phyloP scores from a whole-genome alignment of 441 rosid species.

The Kokia cookei region DNA sequence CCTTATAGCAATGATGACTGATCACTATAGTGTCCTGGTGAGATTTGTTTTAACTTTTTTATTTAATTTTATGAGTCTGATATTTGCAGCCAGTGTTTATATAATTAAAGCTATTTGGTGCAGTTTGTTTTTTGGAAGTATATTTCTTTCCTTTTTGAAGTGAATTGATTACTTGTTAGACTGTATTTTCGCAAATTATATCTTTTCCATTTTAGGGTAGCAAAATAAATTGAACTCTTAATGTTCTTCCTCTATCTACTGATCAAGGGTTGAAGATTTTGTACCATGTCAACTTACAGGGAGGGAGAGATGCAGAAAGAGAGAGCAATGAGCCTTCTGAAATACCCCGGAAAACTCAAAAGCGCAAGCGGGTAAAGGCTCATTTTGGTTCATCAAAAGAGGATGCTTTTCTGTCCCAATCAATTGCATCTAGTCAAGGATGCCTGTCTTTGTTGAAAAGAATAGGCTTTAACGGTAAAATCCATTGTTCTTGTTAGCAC shows the following conservation, averaged over 20 bases:
- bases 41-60: slow-evolving; percentile 19
- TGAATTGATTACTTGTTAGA: neutral
- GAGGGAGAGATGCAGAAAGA: slow-evolving; percentile 64
- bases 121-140: neutral
- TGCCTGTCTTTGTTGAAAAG: slow-evolving; percentile 63
- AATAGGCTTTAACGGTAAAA: slow-evolving; percentile 55
- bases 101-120: neutral
- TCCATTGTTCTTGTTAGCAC: neutral
- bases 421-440: slow-evolving; percentile 49
- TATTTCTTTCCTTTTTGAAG: neutral
- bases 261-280: neutral
- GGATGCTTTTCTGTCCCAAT: slow-evolving; percentile 32
- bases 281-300: slow-evolving; percentile 36
- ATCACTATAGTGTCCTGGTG: slow-evolving; percentile 85
- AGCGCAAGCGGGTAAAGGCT: slow-evolving; percentile 54
- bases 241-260: neutral
- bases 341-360: slow-evolving; percentile 38
- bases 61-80: neutral
- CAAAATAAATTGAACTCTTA: neutral
- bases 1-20: slow-evolving; percentile 97
- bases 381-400: slow-evolving; percentile 36
- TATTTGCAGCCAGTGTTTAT: neutral
- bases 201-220: neutral
- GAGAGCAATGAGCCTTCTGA: slow-evolving; percentile 54
- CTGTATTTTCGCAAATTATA: slow-evolving; percentile 7